A percentile compares a stretch with the other conserved stretches of the same genome.
phyloP scores from a whole-genome alignment of 208 protist species.

The Angomonas desouzai region DNA sequence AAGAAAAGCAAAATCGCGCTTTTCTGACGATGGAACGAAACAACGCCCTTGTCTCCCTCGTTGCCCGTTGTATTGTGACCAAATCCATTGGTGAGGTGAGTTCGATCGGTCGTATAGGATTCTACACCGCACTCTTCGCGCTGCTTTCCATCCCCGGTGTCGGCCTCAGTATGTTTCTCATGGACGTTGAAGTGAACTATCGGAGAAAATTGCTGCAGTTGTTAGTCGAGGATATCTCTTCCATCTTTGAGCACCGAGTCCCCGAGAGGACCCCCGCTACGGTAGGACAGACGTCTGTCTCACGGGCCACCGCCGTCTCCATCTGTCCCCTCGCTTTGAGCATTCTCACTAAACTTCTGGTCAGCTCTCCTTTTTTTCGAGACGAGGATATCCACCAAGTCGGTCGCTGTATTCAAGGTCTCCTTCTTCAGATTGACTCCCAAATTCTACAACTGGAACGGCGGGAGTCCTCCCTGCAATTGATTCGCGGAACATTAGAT shows the following conservation, averaged over 20 bases:
- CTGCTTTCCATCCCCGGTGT: slow-evolving; percentile 7
- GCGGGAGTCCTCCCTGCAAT: slow-evolving; percentile 21
- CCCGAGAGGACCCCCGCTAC: neutral
- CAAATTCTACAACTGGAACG: slow-evolving; percentile 1
- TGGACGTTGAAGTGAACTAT: neutral
- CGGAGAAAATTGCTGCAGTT: neutral
- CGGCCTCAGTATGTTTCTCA: neutral
- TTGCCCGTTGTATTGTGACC: neutral
- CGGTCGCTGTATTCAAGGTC: neutral
- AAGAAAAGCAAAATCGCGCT: neutral
- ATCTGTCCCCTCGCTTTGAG: neutral
- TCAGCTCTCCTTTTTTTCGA: neutral
- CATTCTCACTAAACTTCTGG: neutral
- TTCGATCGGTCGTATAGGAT: neutral
- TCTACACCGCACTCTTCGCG: neutral
- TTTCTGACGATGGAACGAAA: neutral
- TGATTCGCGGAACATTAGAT: slow-evolving; percentile 58
- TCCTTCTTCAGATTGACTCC: neutral
- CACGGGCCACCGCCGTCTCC: neutral
- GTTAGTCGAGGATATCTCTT: neutral
- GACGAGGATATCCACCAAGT: neutral
- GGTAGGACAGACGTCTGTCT: neutral
- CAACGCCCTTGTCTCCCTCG: neutral
- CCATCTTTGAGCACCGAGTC: neutral
- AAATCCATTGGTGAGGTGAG: neutral